These are phyloP conservation scores for Lactarius tabidus DNA, from an alignment of 768 basidiomycete species.

Conservation along the genomic window DNA sequence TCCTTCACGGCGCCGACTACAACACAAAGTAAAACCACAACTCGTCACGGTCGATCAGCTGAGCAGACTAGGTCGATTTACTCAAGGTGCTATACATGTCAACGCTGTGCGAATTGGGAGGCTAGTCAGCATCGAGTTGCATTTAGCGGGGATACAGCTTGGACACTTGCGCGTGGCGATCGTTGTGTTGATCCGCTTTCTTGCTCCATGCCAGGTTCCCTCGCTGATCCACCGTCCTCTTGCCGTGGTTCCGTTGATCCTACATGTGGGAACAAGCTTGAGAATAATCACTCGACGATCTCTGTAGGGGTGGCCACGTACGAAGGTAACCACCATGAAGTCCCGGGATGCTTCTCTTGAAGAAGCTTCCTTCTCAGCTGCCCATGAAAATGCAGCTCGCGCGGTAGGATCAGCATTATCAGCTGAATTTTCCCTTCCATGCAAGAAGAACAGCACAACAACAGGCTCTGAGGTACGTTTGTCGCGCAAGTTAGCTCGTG, in stretches of 20 bases:
- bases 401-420: slow-evolving; percentile 35
- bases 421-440: slow-evolving; percentile 41
- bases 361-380: slow-evolving; percentile 23
- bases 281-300: neutral
- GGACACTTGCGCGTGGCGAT: slow-evolving; percentile 40
- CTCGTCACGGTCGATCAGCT: neutral
- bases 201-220: slow-evolving; percentile 39
- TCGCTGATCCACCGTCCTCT: slow-evolving; percentile 35
- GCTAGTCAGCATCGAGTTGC: slow-evolving; percentile 22
- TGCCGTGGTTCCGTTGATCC: slow-evolving; percentile 55
- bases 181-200: slow-evolving; percentile 36
- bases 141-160: neutral
- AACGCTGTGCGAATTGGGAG: slow-evolving; percentile 26
- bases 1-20: slow-evolving; percentile 67
- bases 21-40: neutral
- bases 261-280: slow-evolving; percentile 21
- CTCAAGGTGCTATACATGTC: slow-evolving; percentile 50
- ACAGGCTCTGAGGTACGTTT: slow-evolving; percentile 23
- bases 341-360: slow-evolving; percentile 33
- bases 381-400: slow-evolving; percentile 33
- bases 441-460: slow-evolving; percentile 43
- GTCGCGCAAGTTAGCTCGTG: slow-evolving; percentile 21
- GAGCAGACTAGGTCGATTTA: slow-evolving; percentile 26
- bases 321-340: slow-evolving; percentile 46
- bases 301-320: slow-evolving; percentile 28